These are phyloP conservation scores for Annulohypoxylon moriforme DNA, from an alignment of 495 filamentous ascomycete species.

Conservation along the genomic window DNA sequence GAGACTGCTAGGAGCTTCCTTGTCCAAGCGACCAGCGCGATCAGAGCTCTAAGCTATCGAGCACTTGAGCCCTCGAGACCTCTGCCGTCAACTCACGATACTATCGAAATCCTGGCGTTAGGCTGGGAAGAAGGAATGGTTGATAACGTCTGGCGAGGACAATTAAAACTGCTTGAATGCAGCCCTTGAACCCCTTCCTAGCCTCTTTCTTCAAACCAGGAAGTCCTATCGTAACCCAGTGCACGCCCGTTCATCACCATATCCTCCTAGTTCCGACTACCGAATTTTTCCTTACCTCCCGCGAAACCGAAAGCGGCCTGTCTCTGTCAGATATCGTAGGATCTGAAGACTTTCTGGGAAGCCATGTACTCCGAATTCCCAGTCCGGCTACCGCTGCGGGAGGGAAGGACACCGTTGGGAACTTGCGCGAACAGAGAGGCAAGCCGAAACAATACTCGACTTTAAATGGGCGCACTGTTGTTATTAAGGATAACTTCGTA, in stretches of 20 bases:
- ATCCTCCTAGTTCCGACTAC: constrained; percentile 94
- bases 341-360: constrained; percentile 94
- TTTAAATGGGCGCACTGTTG: constrained; percentile 89
- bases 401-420: constrained; percentile 73
- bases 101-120: constrained; percentile 27
- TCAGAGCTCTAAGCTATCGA: constrained; percentile 8
- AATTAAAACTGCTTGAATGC: constrained; percentile 73
- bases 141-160: constrained; percentile 30
- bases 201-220: constrained; percentile 90
- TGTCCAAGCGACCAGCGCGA: not conserved
- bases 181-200: constrained; percentile 98
- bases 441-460: constrained; percentile 95
- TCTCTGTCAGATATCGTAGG: constrained; percentile 82
- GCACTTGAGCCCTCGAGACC: not conserved
- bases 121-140: constrained; percentile 41
- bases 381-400: constrained; percentile 65
- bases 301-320: constrained; percentile 86
- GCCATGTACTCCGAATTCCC: constrained; percentile 93
- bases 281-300: constrained; percentile 86
- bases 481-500: constrained; percentile 92
- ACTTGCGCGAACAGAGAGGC: constrained; percentile 86
- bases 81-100: not conserved
- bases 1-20: constrained; percentile 2
- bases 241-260: constrained; percentile 90
- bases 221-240: constrained; percentile 91